Percentiles rank a stretch among this genome's conserved stretches.
Evolutionary conservation across 2,329 filamentous ascomycete genomes (phyloP).

Genomic region (Sclerotinia sclerotiorum): DNA sequence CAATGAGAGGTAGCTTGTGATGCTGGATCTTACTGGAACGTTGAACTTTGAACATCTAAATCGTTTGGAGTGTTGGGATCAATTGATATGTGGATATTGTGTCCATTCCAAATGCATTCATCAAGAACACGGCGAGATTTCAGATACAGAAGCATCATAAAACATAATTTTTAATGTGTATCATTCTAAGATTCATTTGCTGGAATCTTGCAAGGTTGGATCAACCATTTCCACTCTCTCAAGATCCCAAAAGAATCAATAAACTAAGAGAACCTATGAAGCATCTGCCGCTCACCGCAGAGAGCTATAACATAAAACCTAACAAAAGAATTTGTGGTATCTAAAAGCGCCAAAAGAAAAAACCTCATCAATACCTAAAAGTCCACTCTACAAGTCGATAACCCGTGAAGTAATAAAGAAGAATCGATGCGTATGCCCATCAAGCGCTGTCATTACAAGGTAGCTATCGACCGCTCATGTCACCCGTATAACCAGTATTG

Average conservation of each 20-base stretch:
- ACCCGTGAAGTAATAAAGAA: slow-evolving; percentile 22
- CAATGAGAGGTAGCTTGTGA: no score
- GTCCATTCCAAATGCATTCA: background rate
- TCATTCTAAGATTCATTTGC: background rate
- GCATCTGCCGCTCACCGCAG: slow-evolving; percentile 6
- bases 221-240: background rate
- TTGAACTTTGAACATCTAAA: background rate
- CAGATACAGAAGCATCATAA: background rate
- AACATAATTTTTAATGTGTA: background rate
- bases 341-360: slow-evolving; percentile 35
- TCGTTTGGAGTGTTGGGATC: no score
- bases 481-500: slow-evolving; percentile 38
- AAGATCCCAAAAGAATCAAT: background rate
- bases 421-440: background rate
- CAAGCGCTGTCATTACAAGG: background rate
- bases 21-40: no score
- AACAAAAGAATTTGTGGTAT: slow-evolving; percentile 36
- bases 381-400: slow-evolving; percentile 17
- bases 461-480: slow-evolving; percentile 36
- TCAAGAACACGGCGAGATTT: background rate
- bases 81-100: no score
- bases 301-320: slow-evolving; percentile 17
- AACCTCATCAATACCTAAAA: slow-evolving; percentile 22
- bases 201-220: background rate
- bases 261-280: background rate